Evolutionary conservation across 2,329 filamentous ascomycete species (phyloP).

Genomic region (Xylariales sp.): DNA sequence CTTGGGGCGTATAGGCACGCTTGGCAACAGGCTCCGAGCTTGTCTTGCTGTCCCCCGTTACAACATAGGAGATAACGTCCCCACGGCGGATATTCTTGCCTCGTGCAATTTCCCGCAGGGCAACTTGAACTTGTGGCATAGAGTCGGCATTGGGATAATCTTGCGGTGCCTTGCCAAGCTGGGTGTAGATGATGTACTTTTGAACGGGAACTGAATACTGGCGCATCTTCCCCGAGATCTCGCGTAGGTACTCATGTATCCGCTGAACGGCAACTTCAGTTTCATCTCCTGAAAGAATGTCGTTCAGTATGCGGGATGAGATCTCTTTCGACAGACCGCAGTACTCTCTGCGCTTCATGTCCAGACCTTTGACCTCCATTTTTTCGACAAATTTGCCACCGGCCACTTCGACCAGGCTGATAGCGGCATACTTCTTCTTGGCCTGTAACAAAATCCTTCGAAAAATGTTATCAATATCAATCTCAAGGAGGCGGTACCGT

Average conservation of each 20-base stretch:
- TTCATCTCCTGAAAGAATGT: constrained; percentile 94
- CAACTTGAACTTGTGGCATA: constrained; percentile 98
- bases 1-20: constrained; percentile 87
- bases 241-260: constrained; percentile 91
- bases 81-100: constrained; percentile 91
- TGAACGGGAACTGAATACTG: constrained; percentile 77
- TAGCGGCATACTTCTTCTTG: constrained; percentile 99
- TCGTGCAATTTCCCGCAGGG: constrained; percentile 84
- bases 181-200: constrained; percentile 98
- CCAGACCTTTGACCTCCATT: constrained; percentile 96
- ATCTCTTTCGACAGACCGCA: constrained; percentile 96
- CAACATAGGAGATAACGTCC: constrained; percentile 96
- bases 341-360: constrained; percentile 98
- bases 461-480: constrained; percentile 98
- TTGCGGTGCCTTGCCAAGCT: constrained; percentile 91
- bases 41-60: constrained; percentile 76
- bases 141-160: constrained; percentile 94
- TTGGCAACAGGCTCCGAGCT: constrained; percentile 80
- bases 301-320: constrained; percentile 88
- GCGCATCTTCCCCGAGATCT: constrained; percentile 88
- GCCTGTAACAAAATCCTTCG: constrained; percentile 91
- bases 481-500: constrained; percentile 90
- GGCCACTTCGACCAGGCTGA: constrained; percentile 85
- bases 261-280: constrained; percentile 87
- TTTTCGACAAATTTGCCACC: constrained; percentile 93